Base-by-base conservation (phyloP, 768 basidiomycete genomes). In the Cystofilobasidium capitatum region DNA sequence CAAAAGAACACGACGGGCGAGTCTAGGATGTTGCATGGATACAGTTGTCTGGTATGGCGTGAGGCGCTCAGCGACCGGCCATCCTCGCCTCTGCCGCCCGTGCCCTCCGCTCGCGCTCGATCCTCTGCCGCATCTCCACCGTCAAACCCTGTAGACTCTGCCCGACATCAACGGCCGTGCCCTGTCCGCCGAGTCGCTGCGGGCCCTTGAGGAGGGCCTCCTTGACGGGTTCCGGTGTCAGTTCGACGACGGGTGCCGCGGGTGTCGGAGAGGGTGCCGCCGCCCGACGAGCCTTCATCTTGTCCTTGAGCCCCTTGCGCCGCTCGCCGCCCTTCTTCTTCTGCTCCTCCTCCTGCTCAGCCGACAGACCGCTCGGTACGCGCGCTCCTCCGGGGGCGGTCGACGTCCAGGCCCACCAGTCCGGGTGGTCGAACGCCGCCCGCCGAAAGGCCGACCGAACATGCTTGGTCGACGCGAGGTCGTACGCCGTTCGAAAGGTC, bases 401-500 rank as follows among this genome's bases (percentile, higher is more conserved):
- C 0, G 71, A 87, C 26, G 89, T 81, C 96, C 96, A 98, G 75
- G 94, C 91, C 85, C 88, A 93, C 86, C 86, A 84, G 47, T 88
- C 89, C 0, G 89, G 87, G 75, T 92, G 83, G 14, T 83, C 81
- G 29, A 83, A 86, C 0, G 91, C 91, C 70, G 83, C 83, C 4
- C 92, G 85, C 36, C 96, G 84, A 77, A 96, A 98, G 58, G 90
- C 82, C 75, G 96, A 88, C 17, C 96, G 85, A 1, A 89, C 82
- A 0, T 74, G 81, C 58, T 86, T 85, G 6, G 83, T 84, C n/a
- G 82, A 79, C 10, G 90, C 85, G 8, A 94, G 78, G 72, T 98
- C 91, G 77, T 96, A 99, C 1, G 94, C 89, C 0, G 86, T 86
- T 64, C 85, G 84, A 3, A 81, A 69, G 14, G 55, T 22, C n/a